A percentile compares a stretch with the other conserved stretches of the same genome.
phyloP scores from a whole-genome alignment of 176 grass and related monocot genomes.

The Ananas comosus region DNA sequence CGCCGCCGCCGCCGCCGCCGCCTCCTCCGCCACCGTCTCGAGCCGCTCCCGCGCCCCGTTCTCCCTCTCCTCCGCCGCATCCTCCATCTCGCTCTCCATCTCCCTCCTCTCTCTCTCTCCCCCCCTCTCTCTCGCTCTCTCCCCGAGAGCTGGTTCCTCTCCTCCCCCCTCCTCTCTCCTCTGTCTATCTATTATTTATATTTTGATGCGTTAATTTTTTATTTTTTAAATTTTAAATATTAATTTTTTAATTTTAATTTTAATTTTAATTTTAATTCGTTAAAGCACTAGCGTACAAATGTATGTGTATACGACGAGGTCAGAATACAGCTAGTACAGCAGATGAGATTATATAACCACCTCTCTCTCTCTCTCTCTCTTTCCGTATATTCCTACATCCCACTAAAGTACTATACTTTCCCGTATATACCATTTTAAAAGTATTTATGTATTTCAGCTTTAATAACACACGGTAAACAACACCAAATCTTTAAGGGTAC shows the following conservation, averaged over 20 bases:
- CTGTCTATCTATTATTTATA: neutral
- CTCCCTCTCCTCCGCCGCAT: neutral
- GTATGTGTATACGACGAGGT: conserved; percentile 6
- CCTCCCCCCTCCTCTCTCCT: neutral
- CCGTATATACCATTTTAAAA: no score
- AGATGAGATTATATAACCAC: neutral
- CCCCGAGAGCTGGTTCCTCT: conserved; percentile 12
- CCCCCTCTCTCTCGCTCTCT: conserved; percentile 12
- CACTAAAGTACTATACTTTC: no score
- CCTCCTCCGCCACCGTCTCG: conserved; percentile 48
- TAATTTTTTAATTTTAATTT: neutral
- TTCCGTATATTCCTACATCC: neutral
- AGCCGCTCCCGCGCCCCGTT: conserved; percentile 22
- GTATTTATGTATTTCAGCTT: no score
- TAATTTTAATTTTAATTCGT: conserved; percentile 3
- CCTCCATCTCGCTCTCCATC: conserved; percentile 34
- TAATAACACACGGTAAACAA: no score
- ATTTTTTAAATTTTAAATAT: neutral
- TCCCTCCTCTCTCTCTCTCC: conserved; percentile 37
- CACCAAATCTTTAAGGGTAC: no score
- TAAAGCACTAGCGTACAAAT: neutral
- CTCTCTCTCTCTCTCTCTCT: neutral
- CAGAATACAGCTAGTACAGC: neutral
- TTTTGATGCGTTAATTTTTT: conserved; percentile 1
- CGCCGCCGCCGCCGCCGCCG: neutral